A percentile compares a stretch with the other conserved stretches of the same genome.
Evolutionary conservation across 768 basidiomycete genomes (phyloP).

Genomic region (Daedalea quercina): DNA sequence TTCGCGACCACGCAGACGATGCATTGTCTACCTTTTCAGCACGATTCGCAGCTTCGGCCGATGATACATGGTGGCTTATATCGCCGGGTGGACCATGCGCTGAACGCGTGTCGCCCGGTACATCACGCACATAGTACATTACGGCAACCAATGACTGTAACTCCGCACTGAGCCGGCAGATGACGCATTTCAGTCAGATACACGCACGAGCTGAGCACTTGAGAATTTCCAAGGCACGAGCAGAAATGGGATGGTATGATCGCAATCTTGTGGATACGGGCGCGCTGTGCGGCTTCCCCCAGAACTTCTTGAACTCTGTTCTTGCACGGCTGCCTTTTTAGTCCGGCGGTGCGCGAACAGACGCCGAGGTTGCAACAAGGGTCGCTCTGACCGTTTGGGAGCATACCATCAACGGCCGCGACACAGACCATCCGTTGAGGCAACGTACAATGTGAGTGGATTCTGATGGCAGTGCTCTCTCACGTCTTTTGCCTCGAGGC

Average conservation of each 20-base stretch:
- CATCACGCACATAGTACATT: not conserved
- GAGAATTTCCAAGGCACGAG: not conserved
- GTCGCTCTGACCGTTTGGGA: not conserved
- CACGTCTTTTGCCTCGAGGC: constrained; percentile 13
- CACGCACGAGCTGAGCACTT: no score
- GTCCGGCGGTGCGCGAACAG: not conserved
- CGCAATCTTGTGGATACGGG: not conserved
- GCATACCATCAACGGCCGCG: no score
- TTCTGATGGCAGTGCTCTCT: not conserved
- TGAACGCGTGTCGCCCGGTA: not conserved
- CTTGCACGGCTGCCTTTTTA: constrained; percentile 11
- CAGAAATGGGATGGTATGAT: not conserved
- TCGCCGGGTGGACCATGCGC: not conserved
- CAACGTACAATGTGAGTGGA: not conserved
- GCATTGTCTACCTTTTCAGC: no score
- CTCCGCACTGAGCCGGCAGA: not conserved
- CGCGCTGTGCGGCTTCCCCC: not conserved
- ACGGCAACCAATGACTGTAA: not conserved
- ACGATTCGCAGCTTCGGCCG: not conserved
- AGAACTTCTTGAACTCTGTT: constrained; percentile 4
- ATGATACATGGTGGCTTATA: not conserved
- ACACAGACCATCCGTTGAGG: not conserved
- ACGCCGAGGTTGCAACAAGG: not conserved
- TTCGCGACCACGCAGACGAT: no score
- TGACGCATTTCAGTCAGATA: not conserved